Evolutionary conservation across 306 rosid species (phyloP), one percentile per base, ranked within the genome.

Genomic region (Medicago ruthenica): DNA sequence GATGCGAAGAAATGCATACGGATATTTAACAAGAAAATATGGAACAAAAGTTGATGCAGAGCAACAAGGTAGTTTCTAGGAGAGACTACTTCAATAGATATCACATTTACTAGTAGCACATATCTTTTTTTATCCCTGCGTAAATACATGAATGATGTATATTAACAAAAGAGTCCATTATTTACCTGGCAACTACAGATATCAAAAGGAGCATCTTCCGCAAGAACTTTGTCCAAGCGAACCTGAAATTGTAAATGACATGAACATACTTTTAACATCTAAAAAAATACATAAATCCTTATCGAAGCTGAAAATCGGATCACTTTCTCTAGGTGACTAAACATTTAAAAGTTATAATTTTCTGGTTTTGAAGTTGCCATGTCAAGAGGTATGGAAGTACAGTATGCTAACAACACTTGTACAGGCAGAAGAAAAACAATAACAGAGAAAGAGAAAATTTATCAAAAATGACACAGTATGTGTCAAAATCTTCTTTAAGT

Each of bases 181-280:
- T 75, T 80, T 75, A 90, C 97, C 96, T 92, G 97, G 84, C 96
- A 92, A 84, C 97, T 92, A 70, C 96, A 88, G 55, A 92, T 83
- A 85, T 92, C 97, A 67, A 92, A 92, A 24, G 97, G 97, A 57
- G 88, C 95, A 84, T 94, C 97, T 55, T 87, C 90, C 63, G 90
- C 96, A 74, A 94, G 89, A 82, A 89, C 95, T 79, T 81, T 80
- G 83, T 94, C 97, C 82, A 94, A 80, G 50, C 86, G 92, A 81
- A 83, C 88, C 97, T 94, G 87, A 81, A 82, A 82, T 77, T 36
- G 76, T 63, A 12, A 76, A 64, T 50, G 20, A 68, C 36, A 60
- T 36, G 73, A 80, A 55, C 61, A 42, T 9, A 45, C 10, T 55
- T 65, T 69, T 21, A 54, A 66, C 9, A 77, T 50, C 36, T 62